Percentiles rank a stretch among this genome's conserved stretches.
phyloP scores from a whole-genome alignment of 73 alveolate genomes.

The Tetrahymena thermophila region DNA sequence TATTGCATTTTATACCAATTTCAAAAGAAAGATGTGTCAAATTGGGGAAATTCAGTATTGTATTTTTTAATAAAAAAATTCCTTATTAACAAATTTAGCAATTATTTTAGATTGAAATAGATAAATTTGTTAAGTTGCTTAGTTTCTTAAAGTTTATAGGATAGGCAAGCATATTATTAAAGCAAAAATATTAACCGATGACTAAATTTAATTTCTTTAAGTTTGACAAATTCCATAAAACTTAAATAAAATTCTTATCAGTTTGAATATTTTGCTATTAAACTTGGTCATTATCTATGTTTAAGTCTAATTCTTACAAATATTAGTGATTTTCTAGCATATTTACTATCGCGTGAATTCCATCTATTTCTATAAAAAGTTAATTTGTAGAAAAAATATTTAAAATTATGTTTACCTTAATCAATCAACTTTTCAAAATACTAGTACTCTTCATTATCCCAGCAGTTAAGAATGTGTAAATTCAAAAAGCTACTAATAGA shows the following conservation, averaged over 20 bases:
- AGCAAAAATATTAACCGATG: not conserved
- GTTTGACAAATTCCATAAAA: not conserved
- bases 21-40: not conserved
- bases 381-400: not conserved
- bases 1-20: not conserved
- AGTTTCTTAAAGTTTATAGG: not conserved
- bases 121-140: not conserved
- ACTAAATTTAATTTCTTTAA: not conserved
- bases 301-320: not conserved
- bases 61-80: not conserved
- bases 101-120: not conserved
- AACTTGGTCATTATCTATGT: not conserved
- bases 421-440: not conserved
- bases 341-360: not conserved
- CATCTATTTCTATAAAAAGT: not conserved
- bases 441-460: not conserved
- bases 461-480: not conserved
- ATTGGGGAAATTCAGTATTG: not conserved
- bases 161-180: not conserved
- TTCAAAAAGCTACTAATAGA: not conserved
- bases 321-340: not conserved
- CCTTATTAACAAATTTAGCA: not conserved
- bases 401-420: not conserved
- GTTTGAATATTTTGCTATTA: not conserved
- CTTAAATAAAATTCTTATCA: not conserved